A percentile compares a stretch with the other conserved stretches of the same genome.
These are phyloP conservation scores for Ophiostoma quercus DNA, from an alignment of 2,329 filamentous ascomycete genomes.

Conservation along the genomic window DNA sequence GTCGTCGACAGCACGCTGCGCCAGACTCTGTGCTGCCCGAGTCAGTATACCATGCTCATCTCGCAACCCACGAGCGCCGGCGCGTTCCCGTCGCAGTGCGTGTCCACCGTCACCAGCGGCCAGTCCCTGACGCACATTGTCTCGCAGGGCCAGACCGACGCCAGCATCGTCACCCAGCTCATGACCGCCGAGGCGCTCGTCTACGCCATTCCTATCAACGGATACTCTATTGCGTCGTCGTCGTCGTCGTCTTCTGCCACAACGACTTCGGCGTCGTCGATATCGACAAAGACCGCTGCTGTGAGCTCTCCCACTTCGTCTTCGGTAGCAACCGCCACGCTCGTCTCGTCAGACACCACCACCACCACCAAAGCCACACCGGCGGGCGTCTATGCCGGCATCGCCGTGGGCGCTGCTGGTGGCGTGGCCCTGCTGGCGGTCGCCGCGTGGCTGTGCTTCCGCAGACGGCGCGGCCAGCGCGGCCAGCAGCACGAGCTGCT, in stretches of 20 bases:
- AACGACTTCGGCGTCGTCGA: neutral
- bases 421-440: neutral
- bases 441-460: neutral
- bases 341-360: neutral
- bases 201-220: constrained; percentile 23
- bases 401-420: neutral
- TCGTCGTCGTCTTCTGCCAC: neutral
- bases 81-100: constrained; percentile 20
- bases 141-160: neutral
- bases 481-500: neutral
- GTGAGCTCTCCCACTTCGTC: neutral
- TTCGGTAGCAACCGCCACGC: neutral
- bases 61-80: constrained; percentile 16
- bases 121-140: constrained; percentile 15
- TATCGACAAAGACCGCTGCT: neutral
- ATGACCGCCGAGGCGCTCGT: constrained; percentile 17
- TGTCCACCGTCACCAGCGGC: constrained; percentile 21
- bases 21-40: constrained; percentile 22
- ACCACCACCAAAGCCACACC: neutral
- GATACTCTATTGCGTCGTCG: constrained; percentile 10
- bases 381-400: neutral
- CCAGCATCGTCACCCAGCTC: constrained; percentile 8
- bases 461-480: neutral
- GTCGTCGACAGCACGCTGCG: constrained; percentile 19
- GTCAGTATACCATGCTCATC: constrained; percentile 19